phyloP scores from a whole-genome alignment of 331 rosid species.

The Stylosanthes scabra region DNA sequence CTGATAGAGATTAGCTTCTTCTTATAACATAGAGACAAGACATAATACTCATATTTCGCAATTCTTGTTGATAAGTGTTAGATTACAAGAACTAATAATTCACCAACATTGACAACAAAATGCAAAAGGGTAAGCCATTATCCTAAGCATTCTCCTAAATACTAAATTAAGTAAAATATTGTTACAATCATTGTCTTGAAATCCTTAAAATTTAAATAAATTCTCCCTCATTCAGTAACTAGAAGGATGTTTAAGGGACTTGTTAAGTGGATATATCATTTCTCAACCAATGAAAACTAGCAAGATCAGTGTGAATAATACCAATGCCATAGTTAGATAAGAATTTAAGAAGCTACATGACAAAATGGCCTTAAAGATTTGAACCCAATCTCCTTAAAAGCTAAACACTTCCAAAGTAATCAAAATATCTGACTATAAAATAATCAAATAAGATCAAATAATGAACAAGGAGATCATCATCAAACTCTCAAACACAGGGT shows the following conservation, averaged over 20 bases:
- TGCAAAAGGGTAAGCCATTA: conserved; percentile 5
- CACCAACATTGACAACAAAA: neutral
- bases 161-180: no score
- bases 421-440: conserved; percentile 6
- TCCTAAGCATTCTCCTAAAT: no score
- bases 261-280: no score
- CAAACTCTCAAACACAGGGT: neutral
- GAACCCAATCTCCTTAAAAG: neutral
- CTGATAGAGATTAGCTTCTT: neutral
- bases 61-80: neutral
- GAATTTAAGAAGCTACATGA: conserved; percentile 7
- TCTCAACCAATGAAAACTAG: neutral
- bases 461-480: conserved; percentile 5
- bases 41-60: conserved; percentile 22
- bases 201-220: no score
- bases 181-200: no score
- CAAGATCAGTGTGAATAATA: conserved; percentile 11
- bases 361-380: neutral
- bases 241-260: no score
- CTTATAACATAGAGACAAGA: conserved; percentile 7
- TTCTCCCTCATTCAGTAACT: no score
- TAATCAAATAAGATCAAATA: conserved; percentile 13
- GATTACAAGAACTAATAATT: neutral
- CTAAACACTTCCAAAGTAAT: conserved; percentile 25
- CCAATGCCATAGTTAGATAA: neutral